Base-by-base conservation (phyloP, 805 yeast genomes). In the Candida insectorum region DNA sequence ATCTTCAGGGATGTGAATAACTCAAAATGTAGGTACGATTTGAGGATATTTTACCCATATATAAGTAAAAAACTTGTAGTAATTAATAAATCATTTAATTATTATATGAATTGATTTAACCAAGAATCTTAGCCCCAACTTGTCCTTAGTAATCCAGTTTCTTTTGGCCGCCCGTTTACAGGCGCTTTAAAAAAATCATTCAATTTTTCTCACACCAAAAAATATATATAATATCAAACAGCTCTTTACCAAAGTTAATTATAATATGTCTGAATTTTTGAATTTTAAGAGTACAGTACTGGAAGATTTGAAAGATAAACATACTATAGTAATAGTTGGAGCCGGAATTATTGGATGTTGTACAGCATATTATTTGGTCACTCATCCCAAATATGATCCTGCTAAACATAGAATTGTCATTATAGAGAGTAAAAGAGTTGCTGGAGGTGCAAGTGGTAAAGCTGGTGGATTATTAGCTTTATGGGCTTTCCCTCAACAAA, bases 341-440 rank as follows among this genome's bases (percentile, higher is more conserved):
- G 97, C 96, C 0, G 98, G 98, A 15, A 91, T 91, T 48, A 84
- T 91, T 24, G 98, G 98, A 24, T 95, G 87, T 6, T 86, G 96
- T 54, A 85, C 93, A 1, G 97, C 97, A 1, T 93, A 85, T 59
- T 91, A 81, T 51, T 58, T 93, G 24, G 84, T 93, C 2, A 73
- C 74, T 37, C 97, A 91, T 56, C 91, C 95, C 2, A 71, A 73
- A 35, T 91, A 79, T 56, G 81, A 83, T 48, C 77, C 85, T 0
- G 64, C 68, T 20, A 80, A 76, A 37, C 79, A 85, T 52, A 88
- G 85, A 49, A 85, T 91, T 43, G 85, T 96, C 5, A 74, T 91
- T 13, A 54, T 93, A 10, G 98, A 91, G 58, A 79, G 91, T 33
- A 86, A 85, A 42, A 70, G 95, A 49, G 95, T 94, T 5, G 98